phyloP scores from a whole-genome alignment of 768 basidiomycete genomes.

The Boletus tylopilopsis region DNA sequence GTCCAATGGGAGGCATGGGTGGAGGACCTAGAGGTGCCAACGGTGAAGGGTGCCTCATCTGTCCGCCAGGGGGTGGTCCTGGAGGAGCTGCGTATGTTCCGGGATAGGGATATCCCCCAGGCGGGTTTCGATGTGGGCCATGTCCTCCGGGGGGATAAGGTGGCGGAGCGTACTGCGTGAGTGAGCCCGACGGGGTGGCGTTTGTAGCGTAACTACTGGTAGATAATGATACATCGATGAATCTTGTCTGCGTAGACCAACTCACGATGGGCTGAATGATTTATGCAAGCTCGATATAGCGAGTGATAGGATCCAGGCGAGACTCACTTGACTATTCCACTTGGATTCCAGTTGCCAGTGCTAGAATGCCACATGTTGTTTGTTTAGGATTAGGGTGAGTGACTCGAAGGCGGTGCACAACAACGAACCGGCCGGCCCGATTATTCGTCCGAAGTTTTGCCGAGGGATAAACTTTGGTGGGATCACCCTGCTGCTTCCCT shows the following conservation, averaged over 20 bases:
- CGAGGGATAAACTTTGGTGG: too few species aligned
- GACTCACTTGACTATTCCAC: too few species aligned
- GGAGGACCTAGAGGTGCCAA: slow-evolving; percentile 34
- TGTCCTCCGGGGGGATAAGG: slow-evolving; percentile 18
- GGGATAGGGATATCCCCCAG: slow-evolving; percentile 9
- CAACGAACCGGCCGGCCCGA: too few species aligned
- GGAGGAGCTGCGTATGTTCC: slow-evolving; percentile 13
- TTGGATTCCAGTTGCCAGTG: too few species aligned
- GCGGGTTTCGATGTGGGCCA: slow-evolving; percentile 13
- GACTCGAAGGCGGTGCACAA: too few species aligned
- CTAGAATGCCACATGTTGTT: too few species aligned
- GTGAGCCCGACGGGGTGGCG: slow-evolving; percentile 8
- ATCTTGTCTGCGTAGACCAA: not conserved
- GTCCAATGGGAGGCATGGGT: slow-evolving; percentile 49
- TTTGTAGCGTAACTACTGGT: slow-evolving; percentile 28
- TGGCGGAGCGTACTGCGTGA: not conserved
- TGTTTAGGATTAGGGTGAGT: too few species aligned
- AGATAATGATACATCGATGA: slow-evolving; percentile 9
- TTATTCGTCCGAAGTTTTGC: too few species aligned
- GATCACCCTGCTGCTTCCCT: too few species aligned
- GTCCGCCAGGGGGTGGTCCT: slow-evolving; percentile 16
- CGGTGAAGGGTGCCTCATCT: not conserved
- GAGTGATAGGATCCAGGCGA: too few species aligned
- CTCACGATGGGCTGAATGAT: slow-evolving; percentile 12
- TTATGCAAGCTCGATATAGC: too few species aligned